phyloP scores from a whole-genome alignment of 768 basidiomycete genomes.

The Tulasnella sp. region DNA sequence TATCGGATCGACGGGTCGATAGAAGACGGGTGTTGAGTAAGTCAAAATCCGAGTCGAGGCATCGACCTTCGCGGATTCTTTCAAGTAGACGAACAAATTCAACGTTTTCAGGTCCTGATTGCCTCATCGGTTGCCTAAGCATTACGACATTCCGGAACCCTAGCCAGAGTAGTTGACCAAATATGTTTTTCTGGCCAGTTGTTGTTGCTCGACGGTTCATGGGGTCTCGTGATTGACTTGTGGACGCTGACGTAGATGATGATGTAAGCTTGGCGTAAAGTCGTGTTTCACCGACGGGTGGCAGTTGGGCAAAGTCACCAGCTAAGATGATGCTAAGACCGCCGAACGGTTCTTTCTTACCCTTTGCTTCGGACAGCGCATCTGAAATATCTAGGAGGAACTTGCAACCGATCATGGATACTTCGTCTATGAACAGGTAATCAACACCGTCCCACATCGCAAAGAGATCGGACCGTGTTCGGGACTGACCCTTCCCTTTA shows the following conservation, averaged over 20 bases:
- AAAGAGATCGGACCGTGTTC: neutral
- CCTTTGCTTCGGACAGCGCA: neutral
- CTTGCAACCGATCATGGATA: constrained; percentile 30
- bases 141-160: neutral
- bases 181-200: neutral
- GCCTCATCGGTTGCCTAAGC: neutral
- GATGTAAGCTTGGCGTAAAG: neutral
- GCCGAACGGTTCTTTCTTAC: neutral
- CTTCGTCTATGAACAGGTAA: constrained; percentile 34
- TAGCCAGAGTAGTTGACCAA: neutral
- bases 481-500: constrained; percentile 9
- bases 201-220: neutral
- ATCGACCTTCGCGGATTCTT: too few relatives aligned
- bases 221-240: neutral
- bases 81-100: too few relatives aligned
- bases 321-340: neutral
- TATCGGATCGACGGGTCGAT: too few relatives aligned
- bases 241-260: neutral
- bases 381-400: neutral
- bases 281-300: neutral
- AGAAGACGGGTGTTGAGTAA: neutral
- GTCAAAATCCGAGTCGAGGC: neutral
- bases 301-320: neutral
- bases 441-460: constrained; percentile 35
- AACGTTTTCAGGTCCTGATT: neutral